These are phyloP conservation scores for Alternaria sp. DNA, from an alignment of 2,329 filamentous ascomycete genomes.

Conservation along the genomic window DNA sequence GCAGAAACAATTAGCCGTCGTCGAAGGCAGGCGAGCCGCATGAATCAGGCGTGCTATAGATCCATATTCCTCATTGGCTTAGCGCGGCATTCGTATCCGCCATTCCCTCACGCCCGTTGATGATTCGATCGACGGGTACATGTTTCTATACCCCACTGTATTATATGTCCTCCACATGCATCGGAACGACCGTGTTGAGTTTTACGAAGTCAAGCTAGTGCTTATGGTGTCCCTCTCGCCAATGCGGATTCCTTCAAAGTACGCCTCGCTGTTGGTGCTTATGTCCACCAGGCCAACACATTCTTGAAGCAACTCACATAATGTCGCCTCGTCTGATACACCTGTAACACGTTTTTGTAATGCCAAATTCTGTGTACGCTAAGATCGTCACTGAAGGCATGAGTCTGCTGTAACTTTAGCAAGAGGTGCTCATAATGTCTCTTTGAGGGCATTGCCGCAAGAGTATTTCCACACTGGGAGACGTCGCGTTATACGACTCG, in stretches of 20 bases:
- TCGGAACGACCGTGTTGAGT: conserved; percentile 23
- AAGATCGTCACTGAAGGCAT: not conserved
- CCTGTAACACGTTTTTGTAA: not conserved
- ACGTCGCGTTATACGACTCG: not conserved
- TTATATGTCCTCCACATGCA: conserved; percentile 37
- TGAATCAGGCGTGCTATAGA: conserved; percentile 10
- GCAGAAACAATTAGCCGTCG: conserved; percentile 16
- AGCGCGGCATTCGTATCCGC: not conserved
- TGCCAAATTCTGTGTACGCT: not conserved
- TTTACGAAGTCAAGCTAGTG: conserved; percentile 19
- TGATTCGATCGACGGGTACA: conserved; percentile 17
- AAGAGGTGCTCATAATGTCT: not conserved
- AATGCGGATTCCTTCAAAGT: not conserved
- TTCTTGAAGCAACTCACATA: not conserved
- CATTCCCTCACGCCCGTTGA: not conserved
- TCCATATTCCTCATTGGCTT: not conserved
- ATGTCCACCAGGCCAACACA: not conserved
- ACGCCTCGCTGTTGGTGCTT: not conserved
- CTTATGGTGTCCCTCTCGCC: not conserved
- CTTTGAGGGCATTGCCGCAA: not conserved
- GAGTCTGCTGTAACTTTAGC: not conserved
- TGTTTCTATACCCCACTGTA: conserved; percentile 33
- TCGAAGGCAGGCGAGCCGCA: conserved; percentile 15
- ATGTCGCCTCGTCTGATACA: not conserved
- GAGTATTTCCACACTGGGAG: not conserved